Conservation (phyloP, 306 rosid genomes). For the Vigna radiata region DNA sequence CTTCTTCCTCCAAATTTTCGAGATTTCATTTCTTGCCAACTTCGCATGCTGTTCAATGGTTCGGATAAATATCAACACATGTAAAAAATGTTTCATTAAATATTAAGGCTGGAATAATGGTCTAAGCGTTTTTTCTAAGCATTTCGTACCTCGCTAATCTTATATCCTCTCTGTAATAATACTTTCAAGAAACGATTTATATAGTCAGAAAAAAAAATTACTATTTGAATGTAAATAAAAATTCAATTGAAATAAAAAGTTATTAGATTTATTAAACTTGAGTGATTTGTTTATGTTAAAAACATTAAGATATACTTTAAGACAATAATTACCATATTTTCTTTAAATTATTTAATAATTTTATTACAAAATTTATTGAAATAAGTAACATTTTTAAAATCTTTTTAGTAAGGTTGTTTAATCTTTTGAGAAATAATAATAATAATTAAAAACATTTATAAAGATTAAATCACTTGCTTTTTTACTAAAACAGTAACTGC, state of each 20-base stretch:
- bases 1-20: constrained; percentile 30
- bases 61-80: neutral
- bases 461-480: neutral
- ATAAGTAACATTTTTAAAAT: neutral
- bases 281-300: too few relatives aligned
- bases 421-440: neutral
- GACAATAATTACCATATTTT: too few relatives aligned
- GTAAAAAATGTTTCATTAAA: neutral
- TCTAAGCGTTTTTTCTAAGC: neutral
- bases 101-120: neutral
- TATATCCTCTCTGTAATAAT: too few relatives aligned
- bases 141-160: neutral
- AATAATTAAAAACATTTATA: neutral
- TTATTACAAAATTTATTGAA: too few relatives aligned
- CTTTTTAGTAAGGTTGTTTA: neutral
- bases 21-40: constrained; percentile 17
- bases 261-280: too few relatives aligned
- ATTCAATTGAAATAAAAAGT: too few relatives aligned
- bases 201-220: too few relatives aligned
- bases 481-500: neutral
- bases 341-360: too few relatives aligned
- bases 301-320: too few relatives aligned
- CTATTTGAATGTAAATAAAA: too few relatives aligned
- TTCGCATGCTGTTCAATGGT: neutral
- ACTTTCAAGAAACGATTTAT: too few relatives aligned